A percentile compares a stretch with the other conserved stretches of the same genome.
These are phyloP conservation scores for Picea abies DNA, from an alignment of 83 land plant genomes.

Conservation along the genomic window DNA sequence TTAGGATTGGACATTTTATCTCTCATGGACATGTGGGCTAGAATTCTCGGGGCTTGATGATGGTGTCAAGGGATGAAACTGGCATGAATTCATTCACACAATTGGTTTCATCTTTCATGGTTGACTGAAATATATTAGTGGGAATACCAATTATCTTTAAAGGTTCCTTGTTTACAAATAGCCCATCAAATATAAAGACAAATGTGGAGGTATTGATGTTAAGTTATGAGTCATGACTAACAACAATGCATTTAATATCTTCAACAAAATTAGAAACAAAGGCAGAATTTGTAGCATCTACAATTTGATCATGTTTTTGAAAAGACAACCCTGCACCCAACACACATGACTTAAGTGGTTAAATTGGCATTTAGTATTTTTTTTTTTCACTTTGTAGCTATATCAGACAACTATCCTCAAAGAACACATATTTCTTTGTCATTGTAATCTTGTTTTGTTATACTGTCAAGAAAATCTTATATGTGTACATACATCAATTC, in stretches of 20 bases:
- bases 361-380: too few relatives aligned
- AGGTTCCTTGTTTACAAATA: neutral
- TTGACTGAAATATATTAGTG: neutral
- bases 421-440: too few relatives aligned
- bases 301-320: too few relatives aligned
- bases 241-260: neutral
- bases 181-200: neutral
- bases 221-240: neutral
- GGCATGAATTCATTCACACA: neutral
- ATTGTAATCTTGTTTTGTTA: too few relatives aligned
- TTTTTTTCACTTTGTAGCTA: too few relatives aligned
- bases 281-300: neutral
- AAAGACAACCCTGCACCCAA: too few relatives aligned
- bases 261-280: neutral
- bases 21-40: neutral
- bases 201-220: neutral
- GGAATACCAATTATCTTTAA: neutral
- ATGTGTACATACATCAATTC: neutral
- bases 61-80: neutral
- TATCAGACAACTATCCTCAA: too few relatives aligned
- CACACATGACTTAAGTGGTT: too few relatives aligned
- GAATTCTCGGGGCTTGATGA: neutral
- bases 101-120: neutral
- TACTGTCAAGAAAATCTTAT: too few relatives aligned
- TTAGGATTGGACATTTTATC: neutral